Evolutionary conservation across 257 asterid species (phyloP), one percentile per base, ranked within the genome.

Genomic region (Dorcoceras hygrometricum): DNA sequence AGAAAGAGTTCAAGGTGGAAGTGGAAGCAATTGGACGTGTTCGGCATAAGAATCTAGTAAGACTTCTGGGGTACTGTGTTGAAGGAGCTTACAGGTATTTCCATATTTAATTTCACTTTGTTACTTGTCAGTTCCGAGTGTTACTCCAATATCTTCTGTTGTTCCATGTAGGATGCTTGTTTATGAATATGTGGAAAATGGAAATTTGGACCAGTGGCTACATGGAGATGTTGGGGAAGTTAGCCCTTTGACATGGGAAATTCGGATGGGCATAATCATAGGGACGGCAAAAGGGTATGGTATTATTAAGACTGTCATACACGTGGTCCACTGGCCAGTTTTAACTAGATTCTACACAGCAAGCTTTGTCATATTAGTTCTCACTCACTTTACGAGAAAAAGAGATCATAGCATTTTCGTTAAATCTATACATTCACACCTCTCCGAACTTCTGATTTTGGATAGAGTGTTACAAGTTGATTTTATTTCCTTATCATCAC

Each of bases 11-110:
- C 71, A 92, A 89, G 80, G 96, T 87, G 59, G 98, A 92, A 83
- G 98, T 92, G 57, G 98, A 89, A 46, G 90, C 78, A 31, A 92
- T 92, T 66, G 97, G 98, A 57, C 95, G 98, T 56, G 98, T 87
- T 65, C 82, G 98, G 76, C 98, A 92, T 87, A 92, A 92, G 75
- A 89, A 92, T 79, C 98, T 93, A 53, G 97, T 93, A 39, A 78
- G 96, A 73, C 79, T 93, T 76, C 81, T 93, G 2, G 98, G 98
- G 4, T 93, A 89, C 81, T 89, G 98, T 62, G 97, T 89, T 39
- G 98, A 93, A 86, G 98, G 97, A 75, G 98, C 98, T 68, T 87
- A 88, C 69, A 84, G 98, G 98, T 89, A 81, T 51, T 65, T 63
- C 8, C 16, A 23, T 18, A 59, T 19, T 66, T 26, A 69, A 20